Conservation (phyloP, 257 asterid genomes). For the Agastache rugosa region DNA sequence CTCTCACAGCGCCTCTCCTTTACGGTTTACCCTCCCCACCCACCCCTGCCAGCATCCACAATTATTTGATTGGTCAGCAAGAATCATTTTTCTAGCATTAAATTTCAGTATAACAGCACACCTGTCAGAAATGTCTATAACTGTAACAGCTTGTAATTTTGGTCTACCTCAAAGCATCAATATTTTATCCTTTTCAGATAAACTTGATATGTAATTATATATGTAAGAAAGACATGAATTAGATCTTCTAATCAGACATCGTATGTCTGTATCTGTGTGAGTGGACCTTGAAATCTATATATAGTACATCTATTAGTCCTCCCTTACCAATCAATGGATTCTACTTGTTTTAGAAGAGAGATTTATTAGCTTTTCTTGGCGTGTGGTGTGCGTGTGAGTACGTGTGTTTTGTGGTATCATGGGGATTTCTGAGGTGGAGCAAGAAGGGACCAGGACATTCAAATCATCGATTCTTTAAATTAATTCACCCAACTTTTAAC, state of each 20-base stretch:
- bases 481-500: not conserved
- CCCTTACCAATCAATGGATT: too few relatives aligned
- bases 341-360: not conserved
- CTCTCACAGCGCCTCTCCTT: not conserved
- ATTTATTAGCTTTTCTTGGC: not conserved
- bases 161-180: too few relatives aligned
- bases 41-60: not conserved
- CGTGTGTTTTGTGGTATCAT: slow-evolving; percentile 2
- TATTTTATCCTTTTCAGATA: too few relatives aligned
- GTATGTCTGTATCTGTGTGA: not conserved
- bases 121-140: not conserved
- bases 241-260: not conserved
- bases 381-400: not conserved
- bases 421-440: slow-evolving; percentile 13
- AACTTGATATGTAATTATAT: not conserved
- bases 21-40: not conserved
- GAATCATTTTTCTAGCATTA: slow-evolving; percentile 9
- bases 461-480: slow-evolving; percentile 33
- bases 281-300: not conserved
- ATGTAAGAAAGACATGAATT: slow-evolving; percentile 8
- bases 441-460: slow-evolving; percentile 26
- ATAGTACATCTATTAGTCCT: not conserved
- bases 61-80: not conserved
- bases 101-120: not conserved
- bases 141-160: not conserved